Base-by-base conservation (phyloP, 352 stramenopile species). In the Phytophthora pistaciae region DNA sequence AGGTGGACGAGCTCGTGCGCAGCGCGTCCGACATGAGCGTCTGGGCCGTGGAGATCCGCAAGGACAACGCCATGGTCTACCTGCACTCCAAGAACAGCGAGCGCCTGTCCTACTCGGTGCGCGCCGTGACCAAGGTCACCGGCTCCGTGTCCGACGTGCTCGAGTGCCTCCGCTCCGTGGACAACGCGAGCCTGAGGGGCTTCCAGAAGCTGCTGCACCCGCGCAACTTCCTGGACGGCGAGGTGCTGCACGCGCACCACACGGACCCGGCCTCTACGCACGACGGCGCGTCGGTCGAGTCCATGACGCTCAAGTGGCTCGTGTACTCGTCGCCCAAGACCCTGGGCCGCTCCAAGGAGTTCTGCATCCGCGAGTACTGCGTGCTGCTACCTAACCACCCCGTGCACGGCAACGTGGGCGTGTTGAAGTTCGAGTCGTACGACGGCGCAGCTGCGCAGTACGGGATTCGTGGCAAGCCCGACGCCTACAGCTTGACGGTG, bases 41-140 rank as follows among this genome's bases (percentile, higher is more conserved):
- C 10, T 96, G 90, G 90, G 78, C 88, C 27, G 78, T 95, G 20
- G 88, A 95, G 65, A 77, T 68, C 16, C 82, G 86, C 60, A 87
- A 87, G 50, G 83, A 92, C 53, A 81, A 84, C 60, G 80, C 86
- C 13, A 77, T 74, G 54, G 74, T 94, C n/a, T 95, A 93, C 64
- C 21, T 91, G 20, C 87, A 96, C 77, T 83, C 82, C 74, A 93
- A 95, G 65, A 96, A 95, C 77, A 94, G 86, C 59, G 85, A 94
- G 60, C 88, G 91, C 14, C 75, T 88, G 9, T 88, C 81, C 25
- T 94, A 90, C 67, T 91, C 79, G 58, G 79, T 95, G 29, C 88
- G 90, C 48, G 80, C 84, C 0, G 87, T 95, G 18, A 85, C 86
- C 11, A 87, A 84, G 54, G 80, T 95, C 20, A 68, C 87, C 0